Base-by-base conservation (phyloP, 1,139 yeast species). In the Insectozyma bohioensis region DNA sequence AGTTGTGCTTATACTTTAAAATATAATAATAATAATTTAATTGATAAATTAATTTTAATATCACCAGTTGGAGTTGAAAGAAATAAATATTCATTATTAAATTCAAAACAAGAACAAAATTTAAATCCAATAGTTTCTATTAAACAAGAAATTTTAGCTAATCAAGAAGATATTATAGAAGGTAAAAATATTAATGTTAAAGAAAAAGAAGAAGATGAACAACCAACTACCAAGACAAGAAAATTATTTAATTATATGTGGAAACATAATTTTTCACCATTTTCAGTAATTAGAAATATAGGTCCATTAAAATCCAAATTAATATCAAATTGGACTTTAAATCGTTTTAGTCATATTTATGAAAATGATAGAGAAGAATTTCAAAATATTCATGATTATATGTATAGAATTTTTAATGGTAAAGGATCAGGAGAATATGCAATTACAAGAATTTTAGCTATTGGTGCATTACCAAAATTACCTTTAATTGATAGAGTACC, bases 1-100 rank as follows among this genome's bases (percentile, higher is more conserved):
- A 80, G 94, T 15, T 74, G 84, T 41, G 79, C 85, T 8, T 92
- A 92, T 55, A 80, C 92, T 6, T 48, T 80, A 47, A 80, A 80
- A 46, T 82, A 86, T 52, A 66, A 68, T 45, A 56, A 53, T 26
- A 43, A 43, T 9, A 54, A 50, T 28, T 43, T 67, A 41, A 54
- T 68, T 12, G 64, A 63, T 28, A 68, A 68, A 42, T 48, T 69
- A 47, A 60, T 69, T 5, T 54, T 69, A 29, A 48, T 69, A 19
- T 67, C 74, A 47, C 75, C 75, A 0, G 74, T 67, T 6, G 75
- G 75, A 0, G 60, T 69, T 12, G 74, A 68, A 43, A 50, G 74
- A 28, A 63, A 53, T 38, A 51, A 54, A 23, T 46, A 37, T 33
- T 66, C 72, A 7, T 45, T 61, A 3, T 42, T 63, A 24, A 42